Evolutionary conservation across 176 grass and related monocot species (phyloP).

Genomic region (Triticum timopheevii): DNA sequence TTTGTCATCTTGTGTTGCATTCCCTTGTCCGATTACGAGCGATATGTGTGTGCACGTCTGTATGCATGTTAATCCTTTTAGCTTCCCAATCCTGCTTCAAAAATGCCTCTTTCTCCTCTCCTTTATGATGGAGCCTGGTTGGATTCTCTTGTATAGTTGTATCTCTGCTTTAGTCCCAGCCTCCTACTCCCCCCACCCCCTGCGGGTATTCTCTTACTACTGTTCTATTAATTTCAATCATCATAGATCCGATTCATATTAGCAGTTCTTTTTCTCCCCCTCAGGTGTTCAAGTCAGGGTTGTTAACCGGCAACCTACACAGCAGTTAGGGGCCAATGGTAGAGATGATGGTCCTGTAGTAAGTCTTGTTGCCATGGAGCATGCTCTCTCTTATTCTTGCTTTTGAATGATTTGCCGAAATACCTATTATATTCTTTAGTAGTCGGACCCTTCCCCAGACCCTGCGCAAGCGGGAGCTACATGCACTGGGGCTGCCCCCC

Average conservation of each 20-base stretch:
- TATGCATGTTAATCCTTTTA: slow-evolving; percentile 19
- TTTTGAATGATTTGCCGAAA: neutral
- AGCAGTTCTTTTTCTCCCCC: slow-evolving; percentile 17
- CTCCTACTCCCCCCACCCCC: neutral
- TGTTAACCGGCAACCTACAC: slow-evolving; percentile 43
- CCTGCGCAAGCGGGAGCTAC: no score
- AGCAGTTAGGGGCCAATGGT: slow-evolving; percentile 65
- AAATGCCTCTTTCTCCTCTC: neutral
- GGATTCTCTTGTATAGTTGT: neutral
- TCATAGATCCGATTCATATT: slow-evolving; percentile 26
- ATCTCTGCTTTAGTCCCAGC: neutral
- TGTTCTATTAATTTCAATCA: slow-evolving; percentile 4
- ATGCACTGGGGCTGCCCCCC: no score
- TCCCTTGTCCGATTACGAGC: neutral
- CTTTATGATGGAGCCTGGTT: neutral
- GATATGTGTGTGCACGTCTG: slow-evolving; percentile 3
- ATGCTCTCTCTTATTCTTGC: slow-evolving; percentile 5
- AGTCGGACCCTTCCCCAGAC: no score
- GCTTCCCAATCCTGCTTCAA: neutral
- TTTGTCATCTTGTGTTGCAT: slow-evolving; percentile 4
- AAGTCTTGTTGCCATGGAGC: slow-evolving; percentile 40
- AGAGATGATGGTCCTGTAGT: slow-evolving; percentile 77
- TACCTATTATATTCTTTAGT: neutral
- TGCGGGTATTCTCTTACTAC: neutral
- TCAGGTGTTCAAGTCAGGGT: slow-evolving; percentile 66